phyloP scores from a whole-genome alignment of 768 basidiomycete genomes.

The Suillus clintonianus region DNA sequence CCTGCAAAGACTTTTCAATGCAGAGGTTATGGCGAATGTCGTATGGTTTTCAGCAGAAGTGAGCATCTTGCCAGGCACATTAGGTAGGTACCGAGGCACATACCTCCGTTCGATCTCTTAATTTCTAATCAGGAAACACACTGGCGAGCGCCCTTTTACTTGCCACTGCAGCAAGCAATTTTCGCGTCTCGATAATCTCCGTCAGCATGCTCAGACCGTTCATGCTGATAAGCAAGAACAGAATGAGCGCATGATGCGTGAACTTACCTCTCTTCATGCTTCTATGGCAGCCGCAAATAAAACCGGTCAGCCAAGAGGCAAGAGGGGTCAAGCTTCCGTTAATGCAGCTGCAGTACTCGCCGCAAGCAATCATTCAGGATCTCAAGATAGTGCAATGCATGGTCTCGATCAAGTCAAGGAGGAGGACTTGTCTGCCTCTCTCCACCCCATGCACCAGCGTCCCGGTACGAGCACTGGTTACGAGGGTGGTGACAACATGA shows the following conservation, averaged over 20 bases:
- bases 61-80: slow-evolving; percentile 97
- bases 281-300: slow-evolving; percentile 65
- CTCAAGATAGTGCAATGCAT: slow-evolving; percentile 20
- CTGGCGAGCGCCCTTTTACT: slow-evolving; percentile 93
- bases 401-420: slow-evolving; percentile 39
- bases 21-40: slow-evolving; percentile 91
- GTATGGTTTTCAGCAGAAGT: slow-evolving; percentile 94
- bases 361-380: slow-evolving; percentile 17
- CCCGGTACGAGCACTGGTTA: slow-evolving; percentile 78
- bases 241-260: slow-evolving; percentile 92
- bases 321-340: slow-evolving; percentile 35
- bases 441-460: slow-evolving; percentile 45
- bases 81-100: slow-evolving; percentile 57
- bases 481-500: slow-evolving; percentile 46
- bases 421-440: slow-evolving; percentile 35
- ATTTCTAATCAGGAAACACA: slow-evolving; percentile 78
- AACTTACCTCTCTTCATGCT: slow-evolving; percentile 81
- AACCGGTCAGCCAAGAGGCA: slow-evolving; percentile 37
- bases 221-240: slow-evolving; percentile 91
- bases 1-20: slow-evolving; percentile 96
- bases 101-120: slow-evolving; percentile 24
- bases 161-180: slow-evolving; percentile 97
- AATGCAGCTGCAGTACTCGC: slow-evolving; percentile 18
- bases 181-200: slow-evolving; percentile 93
- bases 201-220: slow-evolving; percentile 96